Evolutionary conservation across 1,139 yeast genomes (phyloP), one percentile per base, ranked within the genome.

Genomic region (Yamadazyma mexicana): DNA sequence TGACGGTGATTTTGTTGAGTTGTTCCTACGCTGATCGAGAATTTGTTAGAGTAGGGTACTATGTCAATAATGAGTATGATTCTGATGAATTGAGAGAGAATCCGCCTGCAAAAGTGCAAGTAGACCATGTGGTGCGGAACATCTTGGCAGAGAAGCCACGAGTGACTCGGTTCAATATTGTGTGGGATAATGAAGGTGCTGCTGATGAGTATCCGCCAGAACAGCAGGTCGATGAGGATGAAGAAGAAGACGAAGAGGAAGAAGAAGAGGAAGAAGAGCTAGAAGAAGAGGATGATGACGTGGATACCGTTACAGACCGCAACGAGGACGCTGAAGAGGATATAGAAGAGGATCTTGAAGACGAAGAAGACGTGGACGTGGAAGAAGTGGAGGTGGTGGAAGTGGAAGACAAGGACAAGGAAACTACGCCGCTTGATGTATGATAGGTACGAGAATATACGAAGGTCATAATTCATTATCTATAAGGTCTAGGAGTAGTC

Each of bases 81-180:
- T 73, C 83, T 10, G 98, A 91, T 58, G 98, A 92, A 55, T 67
- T 92, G 54, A 75, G 96, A 45, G 96, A 88, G 55, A 88, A 87
- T 51, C 98, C 98, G 1, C 98, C 98, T 1, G 78, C 83, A 8
- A 87, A 88, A 58, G 97, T 92, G 1, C 96, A 87, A 56, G 91
- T 92, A 12, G 97, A 91, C 41, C 95, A 86, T 56, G 96, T 92
- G 29, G 95, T 87, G 32, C 77, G 99, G 56, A 94, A 91, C 61
- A 87, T 92, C 35, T 69, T 94, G 44, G 98, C 98, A 2, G 98
- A 94, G 58, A 94, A 92, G 67, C 99, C 99, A 27, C 74, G 98
- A 51, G 98, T 94, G 30, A 92, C 99, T 8, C 73, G 97, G 52
- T 94, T 91, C 64, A 92, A 92, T 61, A 92, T 92, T 45, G 95